Percentiles rank a stretch among this genome's conserved stretches.
Evolutionary conservation across 306 rosid species (phyloP).

Genomic region (Cajanus cajan): DNA sequence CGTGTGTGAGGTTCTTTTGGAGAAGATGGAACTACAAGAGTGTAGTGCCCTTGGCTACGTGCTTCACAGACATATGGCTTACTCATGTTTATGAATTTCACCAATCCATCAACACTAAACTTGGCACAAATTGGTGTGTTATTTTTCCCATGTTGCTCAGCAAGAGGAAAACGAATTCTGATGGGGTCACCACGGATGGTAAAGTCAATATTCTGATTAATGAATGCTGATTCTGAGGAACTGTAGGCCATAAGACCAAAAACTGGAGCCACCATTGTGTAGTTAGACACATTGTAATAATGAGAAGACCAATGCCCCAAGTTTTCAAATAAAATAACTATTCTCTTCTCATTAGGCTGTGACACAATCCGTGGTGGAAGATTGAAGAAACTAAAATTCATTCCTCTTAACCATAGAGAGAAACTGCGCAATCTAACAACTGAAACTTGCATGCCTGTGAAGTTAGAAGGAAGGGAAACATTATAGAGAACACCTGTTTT

Average conservation of each 20-base stretch:
- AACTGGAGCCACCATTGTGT: constrained; percentile 71
- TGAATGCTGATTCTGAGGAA: constrained; percentile 38
- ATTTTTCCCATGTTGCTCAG: constrained; percentile 14
- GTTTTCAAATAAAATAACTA: constrained; percentile 65
- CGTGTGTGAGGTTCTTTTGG: neutral
- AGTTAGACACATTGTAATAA: constrained; percentile 57
- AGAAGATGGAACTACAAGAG: constrained; percentile 56
- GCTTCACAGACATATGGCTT: constrained; percentile 43
- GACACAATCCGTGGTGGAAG: constrained; percentile 58
- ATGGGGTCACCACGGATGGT: constrained; percentile 44
- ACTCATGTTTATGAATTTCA: constrained; percentile 53
- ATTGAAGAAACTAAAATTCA: constrained; percentile 41
- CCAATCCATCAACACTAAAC: constrained; percentile 47
- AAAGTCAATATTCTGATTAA: constrained; percentile 39
- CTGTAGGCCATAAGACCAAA: constrained; percentile 61
- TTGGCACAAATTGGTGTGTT: constrained; percentile 56
- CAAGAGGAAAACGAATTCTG: constrained; percentile 41
- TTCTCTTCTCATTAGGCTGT: constrained; percentile 46
- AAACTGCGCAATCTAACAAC: constrained; percentile 49
- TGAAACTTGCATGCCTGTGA: constrained; percentile 61
- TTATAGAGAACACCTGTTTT: constrained; percentile 57
- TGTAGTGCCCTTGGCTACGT: constrained; percentile 52
- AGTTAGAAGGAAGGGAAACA: constrained; percentile 63
- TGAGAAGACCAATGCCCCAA: constrained; percentile 77
- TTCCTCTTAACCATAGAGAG: constrained; percentile 58